Evolutionary conservation across 352 stramenopile genomes (phyloP).

Genomic region (Phytophthora citricola): DNA sequence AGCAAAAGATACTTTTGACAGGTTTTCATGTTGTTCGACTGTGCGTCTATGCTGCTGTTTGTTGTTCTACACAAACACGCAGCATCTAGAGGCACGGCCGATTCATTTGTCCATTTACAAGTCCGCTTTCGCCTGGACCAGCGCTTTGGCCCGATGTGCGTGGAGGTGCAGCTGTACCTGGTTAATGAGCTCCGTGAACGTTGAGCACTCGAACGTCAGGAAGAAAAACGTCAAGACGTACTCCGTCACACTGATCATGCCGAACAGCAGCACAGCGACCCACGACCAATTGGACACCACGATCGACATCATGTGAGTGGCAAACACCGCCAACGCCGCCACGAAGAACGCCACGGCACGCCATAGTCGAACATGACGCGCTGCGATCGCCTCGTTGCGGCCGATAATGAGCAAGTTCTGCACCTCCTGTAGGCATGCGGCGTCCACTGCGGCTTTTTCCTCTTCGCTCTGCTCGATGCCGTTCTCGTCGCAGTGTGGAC

Average conservation of each 20-base stretch:
- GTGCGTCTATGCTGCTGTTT: slow-evolving; percentile 31
- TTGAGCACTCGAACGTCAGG: slow-evolving; percentile 82
- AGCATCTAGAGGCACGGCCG: slow-evolving; percentile 20
- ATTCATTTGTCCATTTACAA: slow-evolving; percentile 10
- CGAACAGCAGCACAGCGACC: slow-evolving; percentile 42
- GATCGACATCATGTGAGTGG: slow-evolving; percentile 38
- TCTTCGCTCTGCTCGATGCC: slow-evolving; percentile 30
- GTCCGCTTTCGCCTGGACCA: slow-evolving; percentile 10
- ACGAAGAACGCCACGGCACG: slow-evolving; percentile 44
- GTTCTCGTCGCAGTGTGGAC: slow-evolving; percentile 53
- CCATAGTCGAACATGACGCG: slow-evolving; percentile 48
- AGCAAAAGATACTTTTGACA: slow-evolving; percentile 18
- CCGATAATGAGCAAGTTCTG: slow-evolving; percentile 48
- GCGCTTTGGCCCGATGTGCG: slow-evolving; percentile 18
- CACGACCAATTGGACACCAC: slow-evolving; percentile 45
- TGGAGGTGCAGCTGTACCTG: slow-evolving; percentile 66
- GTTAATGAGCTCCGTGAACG: slow-evolving; percentile 79
- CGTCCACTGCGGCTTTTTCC: slow-evolving; percentile 26
- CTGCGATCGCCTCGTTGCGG: slow-evolving; percentile 45
- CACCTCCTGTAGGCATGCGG: slow-evolving; percentile 55
- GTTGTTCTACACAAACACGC: slow-evolving; percentile 25
- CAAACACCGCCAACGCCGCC: slow-evolving; percentile 37
- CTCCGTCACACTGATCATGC: slow-evolving; percentile 52
- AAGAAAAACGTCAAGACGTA: slow-evolving; percentile 85
- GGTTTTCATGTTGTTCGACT: slow-evolving; percentile 19